Evolutionary conservation across 2,329 filamentous ascomycete species (phyloP), one percentile per base, ranked within the genome.

Genomic region (Akanthomyces lecanii): DNA sequence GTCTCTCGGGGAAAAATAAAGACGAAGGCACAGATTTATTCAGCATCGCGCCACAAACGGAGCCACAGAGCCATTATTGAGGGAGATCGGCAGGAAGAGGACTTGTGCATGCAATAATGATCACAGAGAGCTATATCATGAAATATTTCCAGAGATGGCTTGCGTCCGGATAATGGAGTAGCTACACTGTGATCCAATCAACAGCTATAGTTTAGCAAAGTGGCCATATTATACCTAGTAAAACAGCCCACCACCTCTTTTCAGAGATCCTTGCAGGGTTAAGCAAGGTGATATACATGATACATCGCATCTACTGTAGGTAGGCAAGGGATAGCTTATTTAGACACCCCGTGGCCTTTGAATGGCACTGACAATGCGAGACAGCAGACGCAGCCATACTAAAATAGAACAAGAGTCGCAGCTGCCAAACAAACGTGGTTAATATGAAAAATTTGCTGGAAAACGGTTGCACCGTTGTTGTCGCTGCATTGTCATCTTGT

Each of bases 141-240:
- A 23, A 6, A n/a, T 42, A 12, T 28, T 42, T 28, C 38, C 16
- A 30, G 53, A 55, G 38, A 44, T 55, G 53, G 38, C 53, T 44
- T 44, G 53, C 23, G 36, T 14, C 14, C 52, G 16, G 12, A 21
- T 50, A 21, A 55, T 44, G 52, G 52, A 44, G 53, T n/a, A 18
- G 53, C 25, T 23, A 44, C 16, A 3, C 38, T 8, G 4, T 10
- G 53, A 45, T 44, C 53, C 53, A 55, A 55, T 55, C 53, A 55
- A 33, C 38, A 28, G 25, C 38, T 8, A 8, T 21, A 12, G 4
- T 5, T 30, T n/a, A 5, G 25, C 42, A 48, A 57, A 48, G 55
- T 57, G 42, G 55, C 55, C 55, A 36, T 47, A 57, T 57, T 57
- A 38, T 36, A 47, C 55, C 55, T 57, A 28, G 55, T 5, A 57